Conservation (phyloP, 2,329 filamentous ascomycete species). For the Aspergillus sp. region DNA sequence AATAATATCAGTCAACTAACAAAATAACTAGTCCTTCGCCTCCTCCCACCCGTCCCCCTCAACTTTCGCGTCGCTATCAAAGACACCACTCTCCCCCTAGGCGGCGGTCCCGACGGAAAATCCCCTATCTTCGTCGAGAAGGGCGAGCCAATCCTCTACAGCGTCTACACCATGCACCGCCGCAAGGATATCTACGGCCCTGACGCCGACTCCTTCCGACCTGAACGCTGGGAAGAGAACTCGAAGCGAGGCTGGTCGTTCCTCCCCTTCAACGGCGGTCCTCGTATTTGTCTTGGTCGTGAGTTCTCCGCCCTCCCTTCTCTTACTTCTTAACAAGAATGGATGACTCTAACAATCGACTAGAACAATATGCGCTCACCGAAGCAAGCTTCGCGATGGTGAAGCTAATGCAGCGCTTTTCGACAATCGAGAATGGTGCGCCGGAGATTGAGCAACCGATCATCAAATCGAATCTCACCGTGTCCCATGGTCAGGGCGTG, state of each 20-base stretch:
- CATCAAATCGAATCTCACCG: constrained; percentile 30
- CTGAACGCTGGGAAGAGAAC: constrained; percentile 51
- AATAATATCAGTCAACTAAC: background rate
- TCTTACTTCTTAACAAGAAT: background rate
- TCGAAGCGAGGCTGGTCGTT: constrained; percentile 37
- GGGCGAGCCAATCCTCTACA: constrained; percentile 65
- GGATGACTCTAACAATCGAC: background rate
- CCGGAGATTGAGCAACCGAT: constrained; percentile 29
- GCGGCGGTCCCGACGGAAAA: constrained; percentile 61
- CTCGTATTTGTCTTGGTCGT: constrained; percentile 43
- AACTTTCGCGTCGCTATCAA: constrained; percentile 44
- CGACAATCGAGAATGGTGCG: constrained; percentile 36
- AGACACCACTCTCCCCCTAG: constrained; percentile 44
- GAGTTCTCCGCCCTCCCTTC: constrained; percentile 14
- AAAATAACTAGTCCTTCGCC: constrained; percentile 35
- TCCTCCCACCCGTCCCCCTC: constrained; percentile 47
- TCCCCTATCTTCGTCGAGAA: constrained; percentile 66
- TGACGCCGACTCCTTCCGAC: constrained; percentile 48
- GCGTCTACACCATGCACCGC: constrained; percentile 71
- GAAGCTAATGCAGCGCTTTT: constrained; percentile 38
- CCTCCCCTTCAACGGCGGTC: constrained; percentile 40
- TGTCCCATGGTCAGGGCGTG: constrained; percentile 34
- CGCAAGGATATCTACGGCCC: constrained; percentile 51
- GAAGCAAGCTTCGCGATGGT: constrained; percentile 43
- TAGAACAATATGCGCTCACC: constrained; percentile 44